phyloP scores from a whole-genome alignment of 2,329 filamentous ascomycete genomes.

The Colletotrichum sp. region DNA sequence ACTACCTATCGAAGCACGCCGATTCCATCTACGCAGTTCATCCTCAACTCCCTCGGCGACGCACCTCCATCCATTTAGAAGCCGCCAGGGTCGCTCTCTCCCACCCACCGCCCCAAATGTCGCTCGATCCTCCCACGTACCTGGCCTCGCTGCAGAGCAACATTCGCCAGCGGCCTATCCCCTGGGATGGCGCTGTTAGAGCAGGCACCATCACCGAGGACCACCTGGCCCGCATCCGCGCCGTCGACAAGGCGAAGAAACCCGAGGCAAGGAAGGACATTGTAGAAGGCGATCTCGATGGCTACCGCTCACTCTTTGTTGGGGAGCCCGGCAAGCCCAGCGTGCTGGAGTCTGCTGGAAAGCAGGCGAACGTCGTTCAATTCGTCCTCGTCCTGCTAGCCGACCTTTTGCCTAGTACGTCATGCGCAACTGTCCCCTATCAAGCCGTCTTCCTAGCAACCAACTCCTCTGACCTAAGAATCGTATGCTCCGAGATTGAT shows the following conservation, averaged over 20 bases:
- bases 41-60: conserved; percentile 11
- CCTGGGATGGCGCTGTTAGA: conserved; percentile 95
- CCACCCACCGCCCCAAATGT: conserved; percentile 62
- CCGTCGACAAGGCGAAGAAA: conserved; percentile 94
- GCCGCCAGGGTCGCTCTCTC: conserved; percentile 10
- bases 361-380: conserved; percentile 89
- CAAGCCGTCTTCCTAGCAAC: neutral
- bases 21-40: conserved; percentile 7
- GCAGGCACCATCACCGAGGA: conserved; percentile 92
- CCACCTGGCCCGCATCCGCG: conserved; percentile 94
- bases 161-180: conserved; percentile 93
- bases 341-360: conserved; percentile 84
- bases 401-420: conserved; percentile 68
- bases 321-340: conserved; percentile 72
- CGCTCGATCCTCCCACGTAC: conserved; percentile 90
- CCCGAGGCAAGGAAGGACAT: conserved; percentile 81
- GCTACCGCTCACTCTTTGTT: conserved; percentile 81
- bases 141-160: conserved; percentile 89
- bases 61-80: conserved; percentile 13
- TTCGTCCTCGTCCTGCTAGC: conserved; percentile 90
- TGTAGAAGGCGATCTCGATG: conserved; percentile 79
- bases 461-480: neutral
- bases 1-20: conserved; percentile 6
- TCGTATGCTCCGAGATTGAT: neutral
- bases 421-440: neutral